Conservation (phyloP, 1,284 basidiomycete species). For the Polyporus tsugae region DNA sequence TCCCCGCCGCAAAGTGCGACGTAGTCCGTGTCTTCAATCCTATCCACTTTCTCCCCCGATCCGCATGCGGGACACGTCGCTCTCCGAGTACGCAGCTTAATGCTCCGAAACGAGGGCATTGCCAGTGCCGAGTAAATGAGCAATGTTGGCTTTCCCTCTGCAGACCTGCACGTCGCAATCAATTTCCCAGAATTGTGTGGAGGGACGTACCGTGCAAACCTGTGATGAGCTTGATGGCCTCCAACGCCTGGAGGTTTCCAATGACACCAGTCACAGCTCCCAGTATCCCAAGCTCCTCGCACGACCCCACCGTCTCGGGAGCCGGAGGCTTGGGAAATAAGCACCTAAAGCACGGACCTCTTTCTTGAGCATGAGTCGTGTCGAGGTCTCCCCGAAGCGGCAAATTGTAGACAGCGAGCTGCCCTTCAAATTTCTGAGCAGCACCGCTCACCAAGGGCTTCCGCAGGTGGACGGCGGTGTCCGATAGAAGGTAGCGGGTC, state of each 20-base stretch:
- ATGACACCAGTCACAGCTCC: conserved; percentile 93
- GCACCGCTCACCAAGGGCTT: conserved; percentile 93
- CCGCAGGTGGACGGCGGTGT: conserved; percentile 78
- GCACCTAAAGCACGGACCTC: conserved; percentile 95
- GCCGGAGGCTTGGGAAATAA: conserved; percentile 85
- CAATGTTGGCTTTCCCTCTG: conserved; percentile 69
- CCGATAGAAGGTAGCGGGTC: conserved; percentile 95
- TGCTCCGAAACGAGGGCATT: conserved; percentile 78
- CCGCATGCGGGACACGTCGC: conserved; percentile 72
- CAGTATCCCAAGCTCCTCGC: conserved; percentile 92
- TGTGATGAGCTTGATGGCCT: conserved; percentile 85
- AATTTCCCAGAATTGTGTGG: not conserved
- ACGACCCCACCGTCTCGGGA: conserved; percentile 72
- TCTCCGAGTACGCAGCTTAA: conserved; percentile 80
- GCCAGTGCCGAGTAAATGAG: conserved; percentile 80
- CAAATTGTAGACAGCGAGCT: conserved; percentile 83
- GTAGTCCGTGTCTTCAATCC: conserved; percentile 71
- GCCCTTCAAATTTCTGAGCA: conserved; percentile 92
- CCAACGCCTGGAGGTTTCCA: conserved; percentile 91
- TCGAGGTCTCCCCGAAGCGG: conserved; percentile 14
- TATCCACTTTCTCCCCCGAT: conserved; percentile 50
- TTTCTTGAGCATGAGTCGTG: conserved; percentile 45
- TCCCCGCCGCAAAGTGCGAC: conserved; percentile 81
- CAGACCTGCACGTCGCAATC: not conserved
- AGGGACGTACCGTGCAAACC: conserved; percentile 70